Conservation (phyloP, 176 grass and related monocot genomes). For the Phyllostachys edulis region DNA sequence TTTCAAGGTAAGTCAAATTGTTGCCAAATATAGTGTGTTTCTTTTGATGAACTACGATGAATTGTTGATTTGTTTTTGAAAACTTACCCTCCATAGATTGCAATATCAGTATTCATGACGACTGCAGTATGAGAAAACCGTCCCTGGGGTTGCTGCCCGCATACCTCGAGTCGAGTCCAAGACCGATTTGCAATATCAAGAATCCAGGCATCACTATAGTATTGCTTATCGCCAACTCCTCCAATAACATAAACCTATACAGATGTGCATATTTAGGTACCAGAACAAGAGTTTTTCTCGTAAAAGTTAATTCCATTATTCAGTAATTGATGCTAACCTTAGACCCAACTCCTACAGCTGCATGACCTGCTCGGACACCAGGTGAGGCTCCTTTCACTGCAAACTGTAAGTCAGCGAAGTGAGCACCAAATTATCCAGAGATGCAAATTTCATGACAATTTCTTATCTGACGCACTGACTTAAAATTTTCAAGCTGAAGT, state of each 20-base stretch:
- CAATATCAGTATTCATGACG: conserved; percentile 65
- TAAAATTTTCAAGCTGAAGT: not conserved
- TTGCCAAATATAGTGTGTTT: not conserved
- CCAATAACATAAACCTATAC: conserved; percentile 82
- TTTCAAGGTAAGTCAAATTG: not conserved
- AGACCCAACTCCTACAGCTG: conserved; percentile 69
- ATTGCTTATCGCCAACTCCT: conserved; percentile 95
- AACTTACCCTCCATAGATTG: conserved; percentile 93
- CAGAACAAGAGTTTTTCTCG: not conserved
- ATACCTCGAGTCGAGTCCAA: conserved; percentile 81
- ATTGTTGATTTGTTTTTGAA: not conserved
- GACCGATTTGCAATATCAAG: conserved; percentile 58
- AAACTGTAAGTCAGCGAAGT: conserved; percentile 51
- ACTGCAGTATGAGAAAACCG: conserved; percentile 86
- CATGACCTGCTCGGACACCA: conserved; percentile 90
- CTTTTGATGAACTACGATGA: not conserved
- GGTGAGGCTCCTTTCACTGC: conserved; percentile 70
- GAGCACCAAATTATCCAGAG: not conserved
- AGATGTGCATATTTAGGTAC: conserved; percentile 7
- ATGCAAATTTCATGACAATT: not conserved
- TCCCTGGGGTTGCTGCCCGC: conserved; percentile 87
- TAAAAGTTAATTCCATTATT: not conserved
- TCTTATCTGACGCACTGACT: not conserved
- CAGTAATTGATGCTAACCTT: conserved; percentile 52
- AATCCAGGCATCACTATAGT: conserved; percentile 96